A percentile compares a stretch with the other conserved stretches of the same genome.
Evolutionary conservation across 805 yeast genomes (phyloP).

Genomic region (Torulaspora indica): DNA sequence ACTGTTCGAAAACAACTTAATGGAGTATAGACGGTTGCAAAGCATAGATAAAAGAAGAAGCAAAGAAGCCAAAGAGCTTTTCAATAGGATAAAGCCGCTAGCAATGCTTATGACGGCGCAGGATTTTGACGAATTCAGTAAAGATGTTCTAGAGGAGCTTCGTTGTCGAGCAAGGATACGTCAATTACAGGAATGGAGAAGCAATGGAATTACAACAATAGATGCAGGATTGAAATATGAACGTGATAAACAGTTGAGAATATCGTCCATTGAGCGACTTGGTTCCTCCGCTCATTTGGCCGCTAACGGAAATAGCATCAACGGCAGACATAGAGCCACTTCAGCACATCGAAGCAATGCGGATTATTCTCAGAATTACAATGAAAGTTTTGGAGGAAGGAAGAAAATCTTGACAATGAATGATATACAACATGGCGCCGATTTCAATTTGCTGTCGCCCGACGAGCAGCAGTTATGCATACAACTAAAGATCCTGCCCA

Average conservation of each 20-base stretch:
- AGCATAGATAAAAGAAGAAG: constrained; percentile 78
- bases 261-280: constrained; percentile 55
- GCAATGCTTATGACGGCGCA: constrained; percentile 73
- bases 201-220: constrained; percentile 76
- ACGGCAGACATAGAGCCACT: constrained; percentile 29
- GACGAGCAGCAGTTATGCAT: constrained; percentile 87
- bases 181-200: constrained; percentile 90
- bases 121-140: constrained; percentile 73
- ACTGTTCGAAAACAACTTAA: constrained; percentile 65
- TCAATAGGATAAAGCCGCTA: constrained; percentile 70
- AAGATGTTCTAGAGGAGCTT: constrained; percentile 71
- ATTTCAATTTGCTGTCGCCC: constrained; percentile 73
- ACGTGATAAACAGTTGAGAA: constrained; percentile 72
- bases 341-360: constrained; percentile 29
- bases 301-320: constrained; percentile 22
- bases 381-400: constrained; percentile 32
- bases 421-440: constrained; percentile 74
- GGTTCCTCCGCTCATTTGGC: constrained; percentile 31
- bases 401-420: constrained; percentile 47
- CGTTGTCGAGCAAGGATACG: constrained; percentile 75
- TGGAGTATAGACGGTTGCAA: constrained; percentile 80
- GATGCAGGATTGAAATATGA: constrained; percentile 85
- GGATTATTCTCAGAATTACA: constrained; percentile 28
- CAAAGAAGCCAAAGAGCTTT: constrained; percentile 84
- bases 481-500: constrained; percentile 78